Base-by-base conservation (phyloP, 2,329 filamentous ascomycete species). In the Ophiostoma tasmaniense region DNA sequence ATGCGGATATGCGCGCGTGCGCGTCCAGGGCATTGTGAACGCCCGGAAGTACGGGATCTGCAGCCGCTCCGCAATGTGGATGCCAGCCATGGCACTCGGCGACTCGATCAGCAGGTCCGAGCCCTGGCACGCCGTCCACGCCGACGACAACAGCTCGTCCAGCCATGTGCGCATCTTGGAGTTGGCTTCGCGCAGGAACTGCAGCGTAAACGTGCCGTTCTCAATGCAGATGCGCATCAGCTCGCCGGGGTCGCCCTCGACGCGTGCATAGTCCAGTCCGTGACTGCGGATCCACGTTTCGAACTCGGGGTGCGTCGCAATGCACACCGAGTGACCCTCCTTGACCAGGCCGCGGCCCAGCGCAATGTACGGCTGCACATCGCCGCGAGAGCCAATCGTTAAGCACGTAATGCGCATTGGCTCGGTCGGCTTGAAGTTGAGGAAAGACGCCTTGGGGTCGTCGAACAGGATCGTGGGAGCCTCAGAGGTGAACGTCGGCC, bases 1-100 rank as follows among this genome's bases (percentile, higher is more conserved):
- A 78, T 99, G 95, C 2, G 95, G 95, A 75, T 99, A 99, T 0
- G 94, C 93, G 67, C 95, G 85, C 20, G 95, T 99, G 66, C 93
- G 88, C 0, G 95, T 97, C 95, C 95, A 99, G 0, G 95, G 95
- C 95, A 99, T 99, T 22, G 93, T 96, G 76, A 99, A 99, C 0
- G 93, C 94, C 69, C 95, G 88, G 81, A 98, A 98, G 78, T 99
- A 99, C 0, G 95, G 95, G 62, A 99, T 96, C 17, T 87, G 84
- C 1, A 99, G 84, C 30, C 93, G 92, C 79, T 99, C 95, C 1
- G 95, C 95, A 73, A 99, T 96, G 77, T 99, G 95, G 68, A 99
- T 97, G 33, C 95, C 95, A 0, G 90, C 93, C 95, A 99, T 99
- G 17, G 95, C 93, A 69, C 92, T 96, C 0, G 95, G 95, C 64